Evolutionary conservation across 176 grass and related monocot genomes (phyloP), one percentile per base, ranked within the genome.

Genomic region (Urochloa ruziziensis): DNA sequence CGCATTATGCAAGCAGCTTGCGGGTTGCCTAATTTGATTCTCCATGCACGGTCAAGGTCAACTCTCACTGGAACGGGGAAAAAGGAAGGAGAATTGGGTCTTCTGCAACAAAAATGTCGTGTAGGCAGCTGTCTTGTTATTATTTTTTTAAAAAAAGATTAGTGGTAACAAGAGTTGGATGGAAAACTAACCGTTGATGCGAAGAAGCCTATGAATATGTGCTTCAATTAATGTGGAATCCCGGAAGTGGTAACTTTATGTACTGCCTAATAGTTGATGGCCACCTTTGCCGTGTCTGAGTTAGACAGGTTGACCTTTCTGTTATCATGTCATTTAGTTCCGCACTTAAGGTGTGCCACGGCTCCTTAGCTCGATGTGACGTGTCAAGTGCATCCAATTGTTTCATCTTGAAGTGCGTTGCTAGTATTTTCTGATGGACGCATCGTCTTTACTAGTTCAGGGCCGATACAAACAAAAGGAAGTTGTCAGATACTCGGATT

Each of bases 11-110:
- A 52, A 52, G 49, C 18, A 52, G 49, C 17, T 21, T 21, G 49
- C 49, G 18, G 17, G 17, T 21, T 14, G 62, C 66, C 17, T 37
- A 61, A 79, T 36, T 73, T 29, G 83, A 86, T 86, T 62, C 65
- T n/a, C 6, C 75, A 29, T 23, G 18, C 36, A 59, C 14, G 9
- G 71, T 33, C 46, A 23, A 34, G 16, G 51, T 82, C 51, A 59
- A 70, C 18, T 82, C 51, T 46, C 15, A 3, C 27, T n/a, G 4
- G 23, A 18, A 30, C 6, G 10, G 23, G n/a, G 7, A 28, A 12
- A 46, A 58, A 25, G 1, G 7, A 24, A 57, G 24, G 2, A 18
- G 24, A 47, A 6, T 15, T 18, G 8, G 42, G 5, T 48, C 15
- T 19, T 29, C 3, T 4, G 27, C 9, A 11, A 33, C 6, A 28